phyloP scores from a whole-genome alignment of 2,329 filamentous ascomycete genomes.

The Pleochaeta shiraiana region DNA sequence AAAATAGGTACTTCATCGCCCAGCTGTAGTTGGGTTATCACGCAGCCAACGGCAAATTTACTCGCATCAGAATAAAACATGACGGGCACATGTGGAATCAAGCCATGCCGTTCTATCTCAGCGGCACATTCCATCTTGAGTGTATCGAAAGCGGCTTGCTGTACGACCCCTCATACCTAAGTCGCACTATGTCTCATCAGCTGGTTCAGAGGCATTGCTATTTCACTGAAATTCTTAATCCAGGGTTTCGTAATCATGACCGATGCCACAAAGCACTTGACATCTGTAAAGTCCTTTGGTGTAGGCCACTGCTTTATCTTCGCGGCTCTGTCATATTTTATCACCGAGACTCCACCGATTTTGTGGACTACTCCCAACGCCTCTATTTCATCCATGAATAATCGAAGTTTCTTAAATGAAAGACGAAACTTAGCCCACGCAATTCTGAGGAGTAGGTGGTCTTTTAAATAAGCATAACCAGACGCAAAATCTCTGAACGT shows the following conservation, averaged over 20 bases:
- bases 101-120: neutral
- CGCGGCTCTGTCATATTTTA: neutral
- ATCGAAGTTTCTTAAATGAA: neutral
- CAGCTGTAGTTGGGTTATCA: neutral
- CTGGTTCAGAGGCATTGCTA: constrained; percentile 1
- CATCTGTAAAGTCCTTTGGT: neutral
- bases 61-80: constrained; percentile 2
- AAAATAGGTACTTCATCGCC: neutral
- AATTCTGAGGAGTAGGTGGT: neutral
- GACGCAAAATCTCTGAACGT: neutral
- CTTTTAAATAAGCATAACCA: neutral
- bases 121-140: neutral
- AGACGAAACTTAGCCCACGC: neutral
- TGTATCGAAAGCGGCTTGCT: neutral
- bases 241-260: constrained; percentile 1
- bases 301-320: constrained; percentile 1
- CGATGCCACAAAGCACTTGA: constrained; percentile 1
- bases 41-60: constrained; percentile 1
- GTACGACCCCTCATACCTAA: neutral
- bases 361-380: neutral
- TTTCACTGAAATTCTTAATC: constrained; percentile 1
- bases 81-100: neutral
- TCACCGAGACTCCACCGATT: neutral
- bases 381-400: constrained; percentile 2
- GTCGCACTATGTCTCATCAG: neutral